phyloP scores from a whole-genome alignment of 1,284 basidiomycete genomes.

The Pholiota adiposa region DNA sequence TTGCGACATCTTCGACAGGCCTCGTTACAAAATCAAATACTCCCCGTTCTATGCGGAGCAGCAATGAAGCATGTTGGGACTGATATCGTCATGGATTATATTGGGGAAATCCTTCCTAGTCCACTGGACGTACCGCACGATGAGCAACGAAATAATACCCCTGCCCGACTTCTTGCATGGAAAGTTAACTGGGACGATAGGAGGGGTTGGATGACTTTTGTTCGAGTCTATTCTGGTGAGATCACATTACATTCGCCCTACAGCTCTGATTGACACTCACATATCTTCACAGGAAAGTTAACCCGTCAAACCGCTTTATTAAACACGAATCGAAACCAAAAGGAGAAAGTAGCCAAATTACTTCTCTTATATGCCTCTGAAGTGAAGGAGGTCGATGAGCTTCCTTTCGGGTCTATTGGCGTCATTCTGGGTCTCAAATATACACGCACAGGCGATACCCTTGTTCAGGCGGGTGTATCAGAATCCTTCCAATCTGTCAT shows the following conservation, averaged over 20 bases:
- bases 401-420: constrained; percentile 84
- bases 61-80: constrained; percentile 85
- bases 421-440: constrained; percentile 83
- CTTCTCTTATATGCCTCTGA: constrained; percentile 82
- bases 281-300: constrained; percentile 56
- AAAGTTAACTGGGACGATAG: constrained; percentile 88
- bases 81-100: constrained; percentile 80
- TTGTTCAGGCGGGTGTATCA: constrained; percentile 54
- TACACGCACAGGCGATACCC: constrained; percentile 89
- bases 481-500: constrained; percentile 46
- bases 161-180: constrained; percentile 79
- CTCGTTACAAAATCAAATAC: constrained; percentile 65
- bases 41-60: constrained; percentile 86
- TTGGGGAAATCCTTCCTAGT: constrained; percentile 80
- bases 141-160: constrained; percentile 46
- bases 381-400: constrained; percentile 78
- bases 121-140: constrained; percentile 66
- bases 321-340: constrained; percentile 71
- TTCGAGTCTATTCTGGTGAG: constrained; percentile 85
- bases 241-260: background rate
- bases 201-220: constrained; percentile 90
- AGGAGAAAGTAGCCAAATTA: constrained; percentile 79
- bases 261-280: background rate
- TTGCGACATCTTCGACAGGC: constrained; percentile 70
- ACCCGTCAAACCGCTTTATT: constrained; percentile 66